These are phyloP conservation scores for Volvariella surrecta DNA, from an alignment of 1,284 basidiomycete species.

Conservation along the genomic window DNA sequence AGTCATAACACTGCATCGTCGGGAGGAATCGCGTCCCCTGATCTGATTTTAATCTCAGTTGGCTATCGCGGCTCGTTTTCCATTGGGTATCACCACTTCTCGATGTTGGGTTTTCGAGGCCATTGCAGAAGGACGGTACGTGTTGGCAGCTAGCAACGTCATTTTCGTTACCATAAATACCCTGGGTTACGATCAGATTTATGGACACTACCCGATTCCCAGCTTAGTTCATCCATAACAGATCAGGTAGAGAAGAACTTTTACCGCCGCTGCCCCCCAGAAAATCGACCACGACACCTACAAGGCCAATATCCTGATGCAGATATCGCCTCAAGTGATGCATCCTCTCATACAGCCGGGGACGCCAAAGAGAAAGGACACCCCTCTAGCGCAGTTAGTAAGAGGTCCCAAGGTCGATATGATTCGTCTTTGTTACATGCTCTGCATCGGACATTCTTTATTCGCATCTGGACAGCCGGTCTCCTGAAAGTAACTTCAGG, in stretches of 20 bases:
- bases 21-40: not conserved
- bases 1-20: conserved; percentile 11
- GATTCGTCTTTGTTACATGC: conserved; percentile 55
- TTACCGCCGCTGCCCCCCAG: conserved; percentile 38
- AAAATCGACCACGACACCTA: conserved; percentile 29
- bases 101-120: conserved; percentile 45
- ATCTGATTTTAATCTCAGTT: conserved; percentile 17
- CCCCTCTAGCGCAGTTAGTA: conserved; percentile 8
- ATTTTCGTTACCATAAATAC: too few relatives aligned
- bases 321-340: not conserved
- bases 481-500: conserved; percentile 46
- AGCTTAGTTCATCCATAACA: conserved; percentile 30
- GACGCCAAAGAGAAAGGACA: conserved; percentile 3
- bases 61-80: conserved; percentile 36
- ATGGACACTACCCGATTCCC: conserved; percentile 36
- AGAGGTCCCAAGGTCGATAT: conserved; percentile 23
- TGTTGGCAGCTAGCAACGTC: not conserved
- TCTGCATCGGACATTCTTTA: conserved; percentile 46
- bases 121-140: conserved; percentile 46
- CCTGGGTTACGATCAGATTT: conserved; percentile 28
- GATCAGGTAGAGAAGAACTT: conserved; percentile 37
- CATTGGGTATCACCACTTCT: conserved; percentile 46
- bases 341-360: conserved; percentile 6
- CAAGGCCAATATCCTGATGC: conserved; percentile 8
- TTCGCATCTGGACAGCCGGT: conserved; percentile 46